Evolutionary conservation across 176 grass and related monocot genomes (phyloP).

Genomic region (Ananas comosus): DNA sequence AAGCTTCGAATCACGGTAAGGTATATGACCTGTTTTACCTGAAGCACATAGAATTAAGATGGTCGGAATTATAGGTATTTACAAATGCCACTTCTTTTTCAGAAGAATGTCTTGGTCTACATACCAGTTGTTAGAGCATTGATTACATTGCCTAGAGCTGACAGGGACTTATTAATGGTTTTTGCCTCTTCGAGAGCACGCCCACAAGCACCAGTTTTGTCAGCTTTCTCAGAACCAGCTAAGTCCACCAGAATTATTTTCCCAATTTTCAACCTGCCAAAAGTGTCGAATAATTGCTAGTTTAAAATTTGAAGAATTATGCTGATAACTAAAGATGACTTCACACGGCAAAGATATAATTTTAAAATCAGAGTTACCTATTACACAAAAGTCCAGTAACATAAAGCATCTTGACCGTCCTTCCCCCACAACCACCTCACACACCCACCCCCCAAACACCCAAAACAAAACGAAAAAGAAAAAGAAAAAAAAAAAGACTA

Average conservation of each 20-base stretch:
- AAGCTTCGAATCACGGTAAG: constrained; percentile 81
- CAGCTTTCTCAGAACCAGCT: constrained; percentile 87
- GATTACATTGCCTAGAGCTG: constrained; percentile 82
- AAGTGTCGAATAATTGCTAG: not conserved
- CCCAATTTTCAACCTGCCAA: constrained; percentile 44
- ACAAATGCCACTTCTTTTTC: not conserved
- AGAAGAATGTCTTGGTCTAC: constrained; percentile 5
- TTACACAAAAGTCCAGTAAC: no score
- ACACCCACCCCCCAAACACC: no score
- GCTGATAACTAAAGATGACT: not conserved
- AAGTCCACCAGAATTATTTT: constrained; percentile 90
- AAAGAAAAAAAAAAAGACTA: no score
- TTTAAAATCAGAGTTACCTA: no score
- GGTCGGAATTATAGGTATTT: not conserved
- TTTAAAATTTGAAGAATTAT: not conserved
- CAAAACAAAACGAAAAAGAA: no score
- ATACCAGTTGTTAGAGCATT: constrained; percentile 80
- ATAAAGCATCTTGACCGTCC: no score
- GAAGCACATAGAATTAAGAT: constrained; percentile 9
- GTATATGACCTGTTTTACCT: constrained; percentile 83
- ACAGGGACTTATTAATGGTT: constrained; percentile 89
- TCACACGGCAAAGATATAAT: no score
- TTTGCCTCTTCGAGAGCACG: constrained; percentile 82
- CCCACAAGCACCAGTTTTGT: constrained; percentile 78
- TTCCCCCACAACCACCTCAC: no score